Evolutionary conservation across 495 filamentous ascomycete species (phyloP).

Genomic region (Entonaema liquescens): DNA sequence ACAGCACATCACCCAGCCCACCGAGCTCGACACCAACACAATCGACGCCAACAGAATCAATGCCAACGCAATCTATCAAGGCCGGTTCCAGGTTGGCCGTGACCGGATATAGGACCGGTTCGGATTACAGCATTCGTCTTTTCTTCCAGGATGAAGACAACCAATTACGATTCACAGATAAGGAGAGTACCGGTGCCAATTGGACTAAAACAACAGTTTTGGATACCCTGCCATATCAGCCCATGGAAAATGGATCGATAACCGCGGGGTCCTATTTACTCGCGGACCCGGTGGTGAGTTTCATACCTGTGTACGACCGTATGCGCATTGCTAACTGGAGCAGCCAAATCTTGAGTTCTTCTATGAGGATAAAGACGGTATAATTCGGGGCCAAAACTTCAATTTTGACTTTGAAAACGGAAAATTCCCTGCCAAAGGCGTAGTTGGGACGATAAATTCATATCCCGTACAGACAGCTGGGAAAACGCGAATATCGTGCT

Average conservation of each 20-base stretch:
- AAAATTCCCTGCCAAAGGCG: slow-evolving; percentile 25
- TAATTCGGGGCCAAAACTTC: slow-evolving; percentile 36
- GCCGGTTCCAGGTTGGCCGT: slow-evolving; percentile 24
- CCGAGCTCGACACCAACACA: background rate
- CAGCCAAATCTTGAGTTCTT: slow-evolving; percentile 38
- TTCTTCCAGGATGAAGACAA: slow-evolving; percentile 29
- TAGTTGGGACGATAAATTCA: slow-evolving; percentile 26
- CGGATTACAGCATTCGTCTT: slow-evolving; percentile 31
- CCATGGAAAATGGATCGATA: slow-evolving; percentile 22
- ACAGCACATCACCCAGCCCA: slow-evolving; percentile 9
- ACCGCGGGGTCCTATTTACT: slow-evolving; percentile 25
- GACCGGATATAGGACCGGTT: slow-evolving; percentile 24
- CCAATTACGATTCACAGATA: slow-evolving; percentile 27
- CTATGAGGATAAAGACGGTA: slow-evolving; percentile 33
- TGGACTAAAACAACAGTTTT: slow-evolving; percentile 20
- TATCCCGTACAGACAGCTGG: slow-evolving; percentile 29
- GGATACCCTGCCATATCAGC: slow-evolving; percentile 26
- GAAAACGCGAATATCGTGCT: slow-evolving; percentile 15
- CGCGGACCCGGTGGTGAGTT: slow-evolving; percentile 23
- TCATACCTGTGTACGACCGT: background rate
- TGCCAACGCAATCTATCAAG: slow-evolving; percentile 7
- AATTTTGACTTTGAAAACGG: slow-evolving; percentile 33
- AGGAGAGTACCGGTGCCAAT: slow-evolving; percentile 16
- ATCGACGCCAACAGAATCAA: no score
- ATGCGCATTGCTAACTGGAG: slow-evolving; percentile 2